These are phyloP conservation scores for Streptanthus diversifolius DNA, from an alignment of 345 rosid genomes.

Conservation along the genomic window DNA sequence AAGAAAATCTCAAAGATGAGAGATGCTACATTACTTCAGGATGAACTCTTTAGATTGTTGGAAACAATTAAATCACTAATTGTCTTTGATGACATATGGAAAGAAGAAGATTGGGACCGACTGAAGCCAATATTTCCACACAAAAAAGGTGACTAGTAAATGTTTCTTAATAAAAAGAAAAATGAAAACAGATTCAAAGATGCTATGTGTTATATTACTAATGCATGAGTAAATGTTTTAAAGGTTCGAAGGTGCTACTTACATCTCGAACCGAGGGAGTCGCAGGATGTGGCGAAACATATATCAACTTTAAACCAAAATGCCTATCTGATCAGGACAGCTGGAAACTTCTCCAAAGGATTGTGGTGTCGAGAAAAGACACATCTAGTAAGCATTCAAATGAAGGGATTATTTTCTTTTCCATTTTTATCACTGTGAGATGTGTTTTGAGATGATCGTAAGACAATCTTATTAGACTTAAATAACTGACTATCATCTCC, in stretches of 20 bases:
- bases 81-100: constrained; percentile 46
- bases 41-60: not conserved
- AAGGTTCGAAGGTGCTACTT: constrained; percentile 40
- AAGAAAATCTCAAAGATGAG: constrained; percentile 8
- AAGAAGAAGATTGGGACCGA: constrained; percentile 25
- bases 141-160: not conserved
- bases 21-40: constrained; percentile 13
- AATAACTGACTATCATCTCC: too few relatives aligned
- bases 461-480: too few relatives aligned
- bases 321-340: constrained; percentile 19
- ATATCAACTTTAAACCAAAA: not conserved
- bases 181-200: not conserved
- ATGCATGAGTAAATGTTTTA: not conserved
- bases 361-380: constrained; percentile 2
- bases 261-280: constrained; percentile 39
- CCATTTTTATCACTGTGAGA: too few relatives aligned
- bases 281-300: not conserved
- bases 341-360: constrained; percentile 41
- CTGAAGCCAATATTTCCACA: constrained; percentile 28
- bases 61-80: constrained; percentile 34
- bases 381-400: constrained; percentile 10
- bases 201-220: not conserved
- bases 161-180: not conserved
- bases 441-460: too few relatives aligned
- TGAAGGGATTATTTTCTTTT: too few relatives aligned